Base-by-base conservation (phyloP, 805 yeast genomes). In the Gaillardinia entomophila region DNA sequence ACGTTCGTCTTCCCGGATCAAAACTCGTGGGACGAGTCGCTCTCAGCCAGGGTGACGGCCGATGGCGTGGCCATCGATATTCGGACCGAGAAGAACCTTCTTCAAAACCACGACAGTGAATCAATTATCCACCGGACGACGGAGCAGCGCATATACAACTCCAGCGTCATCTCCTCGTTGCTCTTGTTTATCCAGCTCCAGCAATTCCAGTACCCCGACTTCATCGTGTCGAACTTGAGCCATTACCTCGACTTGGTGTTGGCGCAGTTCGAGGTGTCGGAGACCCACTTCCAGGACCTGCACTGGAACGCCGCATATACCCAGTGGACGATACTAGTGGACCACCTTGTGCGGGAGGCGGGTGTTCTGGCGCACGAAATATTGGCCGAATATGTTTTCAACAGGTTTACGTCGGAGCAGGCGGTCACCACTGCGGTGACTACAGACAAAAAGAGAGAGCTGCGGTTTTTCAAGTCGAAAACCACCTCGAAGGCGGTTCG, bases 311-410 rank as follows among this genome's bases (percentile, higher is more conserved):
- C 50, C 17, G 36, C 45, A 0, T 39, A 62, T 26, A 20, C 36
- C 6, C 66, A 62, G 12, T 60, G 62, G 62, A 29, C 37, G 2
- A 37, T 42, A 1, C 46, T 60, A 2, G 18, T 66, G 2, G 53
- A 55, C 17, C 62, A 41, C 34, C 33, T 66, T 7, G 42, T 65
- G 12, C 46, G 46, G 13, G 72, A 66, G 44, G 35, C 58, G 22
- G 71, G 72, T 2, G 45, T 62, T 6, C 49, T 44, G 18, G 48
- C 58, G 19, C 66, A 65, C 37, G 71, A 66, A 32, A 55, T 58
- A 5, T 45, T 66, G 29, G 43, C 60, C 5, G 45, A 42, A 3
- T 63, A 54, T 36, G 43, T 63, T 4, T 50, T 55, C 26, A 32
- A 45, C 11, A 59, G 55, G 30, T 60, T 64, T 33, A 49, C 48